Base-by-base conservation (phyloP, 1,284 basidiomycete species). In the Ceratobasidium sp. region DNA sequence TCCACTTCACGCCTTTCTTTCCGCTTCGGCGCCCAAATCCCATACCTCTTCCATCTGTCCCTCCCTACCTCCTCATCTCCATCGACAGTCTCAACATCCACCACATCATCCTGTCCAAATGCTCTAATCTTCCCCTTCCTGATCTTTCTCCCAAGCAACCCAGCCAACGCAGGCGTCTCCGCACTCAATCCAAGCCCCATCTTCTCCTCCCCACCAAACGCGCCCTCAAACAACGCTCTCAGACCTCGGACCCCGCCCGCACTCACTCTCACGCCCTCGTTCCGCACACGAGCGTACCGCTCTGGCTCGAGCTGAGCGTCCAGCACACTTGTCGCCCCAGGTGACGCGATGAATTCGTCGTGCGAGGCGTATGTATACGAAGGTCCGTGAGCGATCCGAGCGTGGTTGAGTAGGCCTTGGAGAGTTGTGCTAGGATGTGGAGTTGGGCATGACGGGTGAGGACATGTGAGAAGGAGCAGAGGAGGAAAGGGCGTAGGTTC, bases 341-440 rank as follows among this genome's bases (percentile, higher is more conserved):
- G 63, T 18, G 73, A 44, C 4, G 49, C 44, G 23, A 76, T 42
- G 46, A 76, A 76, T 13, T 76, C 73, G 63, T 76, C 73, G 44
- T 76, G 73, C 33, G 73, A 76, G 20, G 63, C 46, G 49, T 55
- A 76, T 1, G 73, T n/a, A 42, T 76, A 76, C 3, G 39, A 42
- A 18, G 73, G 63, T 42, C 73, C 73, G 73, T 76, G 73, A 3
- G 73, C 63, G 42, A 76, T 76, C 26, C 73, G 73, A 1, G 73
- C 73, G 60, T 76, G 73, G 53, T 76, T 76, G 39, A 76, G 73
- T 20, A 76, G 63, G n/a, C 73, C 73, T 58, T 76, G 73, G 73
- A 76, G 73, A 13, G 63, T 76, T 63, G 49, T 64, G 9, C 63
- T 67, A 0, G 73, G 73, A 39, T 76, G 61, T 56, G 73, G 73